phyloP scores from a whole-genome alignment of 495 filamentous ascomycete genomes.

The Staphylotrichum tortipilum region DNA sequence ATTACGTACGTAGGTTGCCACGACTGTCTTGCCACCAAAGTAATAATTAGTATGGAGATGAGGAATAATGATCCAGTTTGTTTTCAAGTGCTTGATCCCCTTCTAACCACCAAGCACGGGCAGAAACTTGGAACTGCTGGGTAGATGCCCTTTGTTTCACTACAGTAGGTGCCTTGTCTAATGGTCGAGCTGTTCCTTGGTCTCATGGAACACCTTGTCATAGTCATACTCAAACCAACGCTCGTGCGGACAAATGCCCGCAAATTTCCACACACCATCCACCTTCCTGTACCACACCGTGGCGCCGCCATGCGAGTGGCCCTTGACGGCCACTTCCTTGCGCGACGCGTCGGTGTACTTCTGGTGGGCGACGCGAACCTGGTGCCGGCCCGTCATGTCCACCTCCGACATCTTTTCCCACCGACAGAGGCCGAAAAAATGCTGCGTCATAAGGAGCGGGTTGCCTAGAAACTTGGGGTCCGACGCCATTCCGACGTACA shows the following conservation, averaged over 20 bases:
- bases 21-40: too few species aligned
- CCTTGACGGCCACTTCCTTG: background rate
- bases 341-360: background rate
- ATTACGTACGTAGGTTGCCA: too few species aligned
- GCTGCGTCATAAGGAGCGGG: background rate
- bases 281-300: background rate
- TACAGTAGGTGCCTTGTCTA: too few species aligned
- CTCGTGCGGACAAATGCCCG: background rate
- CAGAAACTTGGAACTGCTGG: too few species aligned
- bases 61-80: too few species aligned
- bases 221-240: background rate
- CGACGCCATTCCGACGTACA: background rate
- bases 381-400: background rate
- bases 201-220: background rate
- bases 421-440: background rate
- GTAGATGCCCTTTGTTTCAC: too few species aligned
- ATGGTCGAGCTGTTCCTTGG: too few species aligned
- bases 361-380: background rate
- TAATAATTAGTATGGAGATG: too few species aligned
- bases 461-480: background rate
- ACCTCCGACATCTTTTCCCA: background rate
- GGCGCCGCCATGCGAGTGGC: background rate
- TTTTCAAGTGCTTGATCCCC: too few species aligned
- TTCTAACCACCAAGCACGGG: too few species aligned
- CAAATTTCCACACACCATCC: background rate